Evolutionary conservation across 495 filamentous ascomycete genomes (phyloP), one percentile per base, ranked within the genome.

Genomic region (Penicillium argentinense): DNA sequence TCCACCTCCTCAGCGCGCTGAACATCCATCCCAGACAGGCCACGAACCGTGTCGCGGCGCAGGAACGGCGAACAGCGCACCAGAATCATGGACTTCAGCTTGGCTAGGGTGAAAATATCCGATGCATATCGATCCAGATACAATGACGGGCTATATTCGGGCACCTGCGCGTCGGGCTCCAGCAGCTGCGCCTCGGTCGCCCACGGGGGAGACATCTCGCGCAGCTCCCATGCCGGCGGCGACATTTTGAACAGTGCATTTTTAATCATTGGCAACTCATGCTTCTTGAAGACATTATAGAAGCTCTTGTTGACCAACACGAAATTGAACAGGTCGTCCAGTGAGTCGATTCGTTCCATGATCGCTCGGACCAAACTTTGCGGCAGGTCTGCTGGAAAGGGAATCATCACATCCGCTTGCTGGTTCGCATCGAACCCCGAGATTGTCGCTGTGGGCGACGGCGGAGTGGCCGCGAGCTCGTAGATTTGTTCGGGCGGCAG

Each of bases 191-290:
- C 67, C 16, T 75, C 63, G n/a, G 64, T 69, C 27, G 64, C 64
- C 59, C 76, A 78, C 0, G 80, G 80, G 13, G 76, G 75, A 43
- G 76, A 80, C 63, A 83, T 79, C 54, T 86, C 81, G 16, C 81
- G 80, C 44, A 82, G 64, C 54, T 86, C 83, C 80, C 79, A 85
- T 2, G 82, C 82, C 1, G 83, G 70, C n/a, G 81, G 76, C 0
- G 79, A 84, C 74, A 76, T 76, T 44, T 65, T 74, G 45, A 71
- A 76, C 1, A 83, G 62, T 1, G 78, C 67, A n/a, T 63, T 63
- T 29, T 78, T 78, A 45, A 85, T 77, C 11, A 86, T 60, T 1
- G 60, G 53, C 24, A 84, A 59, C 45, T 86, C 83, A 39, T 82
- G 69, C 4, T 68, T 60, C 53, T 86, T 86, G 62, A 81, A 86